Percentiles rank a stretch among this genome's conserved stretches.
These are phyloP conservation scores for Croton setiger DNA, from an alignment of 441 rosid genomes.

Conservation along the genomic window DNA sequence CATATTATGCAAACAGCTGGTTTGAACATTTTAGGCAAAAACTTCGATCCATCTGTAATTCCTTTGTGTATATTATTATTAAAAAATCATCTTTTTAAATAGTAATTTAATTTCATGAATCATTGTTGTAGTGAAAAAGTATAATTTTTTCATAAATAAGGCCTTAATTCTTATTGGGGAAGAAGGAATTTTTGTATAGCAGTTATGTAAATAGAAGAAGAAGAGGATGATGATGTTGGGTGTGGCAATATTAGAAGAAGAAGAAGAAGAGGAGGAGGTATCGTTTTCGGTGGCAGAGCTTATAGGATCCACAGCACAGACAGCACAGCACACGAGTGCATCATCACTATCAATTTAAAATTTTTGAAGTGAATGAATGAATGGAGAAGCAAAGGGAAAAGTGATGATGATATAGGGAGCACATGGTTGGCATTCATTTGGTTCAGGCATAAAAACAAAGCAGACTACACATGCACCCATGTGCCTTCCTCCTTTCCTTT, in stretches of 20 bases:
- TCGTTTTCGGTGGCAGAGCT: slow-evolving; percentile 25
- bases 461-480: slow-evolving; percentile 36
- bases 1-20: neutral
- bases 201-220: neutral
- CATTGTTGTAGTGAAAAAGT: too few species aligned
- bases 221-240: neutral
- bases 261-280: slow-evolving; percentile 16
- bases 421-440: slow-evolving; percentile 34
- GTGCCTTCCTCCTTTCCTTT: slow-evolving; percentile 24
- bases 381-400: too few species aligned
- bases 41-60: neutral
- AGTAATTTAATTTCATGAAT: too few species aligned
- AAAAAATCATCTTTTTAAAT: too few species aligned
- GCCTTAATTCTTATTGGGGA: too few species aligned
- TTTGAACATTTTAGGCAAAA: neutral
- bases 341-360: slow-evolving; percentile 33
- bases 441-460: slow-evolving; percentile 25
- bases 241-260: slow-evolving; percentile 3
- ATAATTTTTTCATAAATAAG: too few species aligned
- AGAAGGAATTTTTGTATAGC: too few species aligned
- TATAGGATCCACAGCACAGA: slow-evolving; percentile 22
- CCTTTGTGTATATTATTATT: neutral
- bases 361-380: too few species aligned
- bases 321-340: slow-evolving; percentile 36
- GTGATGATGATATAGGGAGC: slow-evolving; percentile 12